A percentile compares a stretch with the other conserved stretches of the same genome.
phyloP scores from a whole-genome alignment of 148 eudicot genomes.

The Amaranthus cruentus region DNA sequence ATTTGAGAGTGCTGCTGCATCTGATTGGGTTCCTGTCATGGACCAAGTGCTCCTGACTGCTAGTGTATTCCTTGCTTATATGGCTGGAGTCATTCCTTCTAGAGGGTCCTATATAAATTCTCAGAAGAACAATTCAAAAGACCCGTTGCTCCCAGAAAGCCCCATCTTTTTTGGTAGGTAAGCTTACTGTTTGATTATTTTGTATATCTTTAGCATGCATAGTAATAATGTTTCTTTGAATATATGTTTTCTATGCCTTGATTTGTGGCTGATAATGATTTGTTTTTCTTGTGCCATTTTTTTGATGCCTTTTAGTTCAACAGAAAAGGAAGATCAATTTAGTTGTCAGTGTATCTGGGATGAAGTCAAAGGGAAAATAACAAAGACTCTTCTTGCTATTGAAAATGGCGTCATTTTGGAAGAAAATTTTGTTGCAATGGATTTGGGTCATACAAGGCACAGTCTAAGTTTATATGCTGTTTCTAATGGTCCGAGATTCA shows the following conservation, averaged over 20 bases:
- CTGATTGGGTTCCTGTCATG: conserved; percentile 66
- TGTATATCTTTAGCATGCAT: not conserved
- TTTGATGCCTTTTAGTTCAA: conserved; percentile 34
- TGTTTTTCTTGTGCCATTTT: not conserved
- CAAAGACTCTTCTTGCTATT: conserved; percentile 51
- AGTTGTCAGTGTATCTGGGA: conserved; percentile 55
- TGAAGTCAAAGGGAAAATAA: conserved; percentile 58
- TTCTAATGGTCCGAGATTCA: conserved; percentile 67
- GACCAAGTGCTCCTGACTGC: conserved; percentile 77
- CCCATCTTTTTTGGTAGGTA: conserved; percentile 74
- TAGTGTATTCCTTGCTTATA: conserved; percentile 70
- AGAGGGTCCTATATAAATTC: conserved; percentile 32
- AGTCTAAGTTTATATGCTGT: conserved; percentile 77
- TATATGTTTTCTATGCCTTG: not conserved
- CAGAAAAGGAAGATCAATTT: conserved; percentile 33
- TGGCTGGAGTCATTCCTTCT: conserved; percentile 82
- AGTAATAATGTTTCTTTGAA: not conserved
- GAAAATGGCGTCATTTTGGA: conserved; percentile 39
- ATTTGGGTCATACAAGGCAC: conserved; percentile 33
- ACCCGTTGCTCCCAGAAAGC: conserved; percentile 35
- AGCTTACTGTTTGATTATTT: conserved; percentile 33
- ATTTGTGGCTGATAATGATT: conserved; percentile 5
- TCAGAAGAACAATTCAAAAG: conserved; percentile 34
- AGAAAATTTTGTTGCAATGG: conserved; percentile 25
- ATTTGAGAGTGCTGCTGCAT: conserved; percentile 41